Base-by-base conservation (phyloP, 2,329 filamentous ascomycete species). In the Orbilia brochopaga region DNA sequence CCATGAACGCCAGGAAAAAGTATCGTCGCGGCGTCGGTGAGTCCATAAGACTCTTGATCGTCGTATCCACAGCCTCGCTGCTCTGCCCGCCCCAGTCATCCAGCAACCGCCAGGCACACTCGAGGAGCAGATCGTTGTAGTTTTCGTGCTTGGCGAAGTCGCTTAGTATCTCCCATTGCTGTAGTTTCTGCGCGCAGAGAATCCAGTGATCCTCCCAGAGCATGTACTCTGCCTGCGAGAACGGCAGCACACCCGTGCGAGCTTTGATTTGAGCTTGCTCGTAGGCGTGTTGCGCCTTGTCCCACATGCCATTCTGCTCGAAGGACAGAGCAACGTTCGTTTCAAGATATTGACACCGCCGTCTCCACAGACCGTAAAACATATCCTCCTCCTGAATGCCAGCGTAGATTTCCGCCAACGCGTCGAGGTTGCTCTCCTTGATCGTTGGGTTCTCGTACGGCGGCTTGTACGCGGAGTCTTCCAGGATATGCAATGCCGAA, bases 181-280 rank as follows among this genome's bases (percentile, higher is more conserved):
- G 95, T 51, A 99, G 84, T 81, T 99, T 99, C 81, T 97, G 92
- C 0, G 93, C 94, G 79, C 94, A 99, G 55, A 97, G 85, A 46
- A 99, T 88, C 94, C 94, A 99, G 77, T 99, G 95, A 78, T 99
- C 94, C 80, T 99, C 94, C 94, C 94, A 99, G 0, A 99, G 85
- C 86, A 96, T 97, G 80, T 99, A 99, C 80, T 99, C 94, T 32
- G 89, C 92, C 76, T 95, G 90, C 0, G 93, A 96, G 79, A 97
- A 97, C 0, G 94, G 93, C 73, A 97, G 87, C n/a, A 93, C 91
- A 57, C 92, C 94, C 0, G 93, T 97, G 52, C 95, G 87, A 50
- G 95, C 94, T 79, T 97, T 99, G 79, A 99, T 91, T 80, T 99
- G 95, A 0, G 95, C 94, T 63, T 89, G 89, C 80, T 99, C 94